Evolutionary conservation across 2,329 filamentous ascomycete species (phyloP), one percentile per base, ranked within the genome.

Genomic region (Chaetomium globosum): DNA sequence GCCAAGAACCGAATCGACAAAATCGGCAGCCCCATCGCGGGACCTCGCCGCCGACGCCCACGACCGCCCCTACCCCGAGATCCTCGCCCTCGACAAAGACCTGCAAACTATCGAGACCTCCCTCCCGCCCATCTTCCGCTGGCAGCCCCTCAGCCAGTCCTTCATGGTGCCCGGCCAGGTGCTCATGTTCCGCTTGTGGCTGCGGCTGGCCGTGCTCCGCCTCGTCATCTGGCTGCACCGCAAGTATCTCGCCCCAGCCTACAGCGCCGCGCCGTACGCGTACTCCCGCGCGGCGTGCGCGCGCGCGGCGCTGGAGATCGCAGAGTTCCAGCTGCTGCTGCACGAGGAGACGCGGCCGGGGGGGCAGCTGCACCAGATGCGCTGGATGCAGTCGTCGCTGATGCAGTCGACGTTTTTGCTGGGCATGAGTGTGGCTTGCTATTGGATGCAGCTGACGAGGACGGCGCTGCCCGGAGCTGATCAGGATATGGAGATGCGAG

Each of bases 141-240:
- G 56, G 56, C 21, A 43, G n/a, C 10, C 55, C 7, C 23, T 46
- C 19, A 58, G 55, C 36, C 55, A 58, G 23, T 43, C 55, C 6
- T 46, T 58, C 55, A 58, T 43, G 55, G 39, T 30, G 6, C 21
- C 21, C 16, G 13, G 28, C 4, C 21, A 52, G 13, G 21, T 52
- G 10, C 23, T 13, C 1, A 23, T 52, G 49, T 52, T 52, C 26
- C 10, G 49, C 21, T 6, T 52, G 10, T 52, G 49, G 49, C 49
- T 52, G 6, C 49, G 49, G 4, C 49, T 52, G 4, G 49, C 21
- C 49, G 23, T 52, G 3, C 23, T 52, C 2, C 49, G 49, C 4
- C 49, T 52, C 5, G 26, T 28, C 10, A 28, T 52, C 21, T 52
- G 49, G 49, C n/a, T 52, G 13, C 49, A 52, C 26, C 49, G 49